Conservation (phyloP, 805 yeast genomes). For the Hanseniaspora vineae region DNA sequence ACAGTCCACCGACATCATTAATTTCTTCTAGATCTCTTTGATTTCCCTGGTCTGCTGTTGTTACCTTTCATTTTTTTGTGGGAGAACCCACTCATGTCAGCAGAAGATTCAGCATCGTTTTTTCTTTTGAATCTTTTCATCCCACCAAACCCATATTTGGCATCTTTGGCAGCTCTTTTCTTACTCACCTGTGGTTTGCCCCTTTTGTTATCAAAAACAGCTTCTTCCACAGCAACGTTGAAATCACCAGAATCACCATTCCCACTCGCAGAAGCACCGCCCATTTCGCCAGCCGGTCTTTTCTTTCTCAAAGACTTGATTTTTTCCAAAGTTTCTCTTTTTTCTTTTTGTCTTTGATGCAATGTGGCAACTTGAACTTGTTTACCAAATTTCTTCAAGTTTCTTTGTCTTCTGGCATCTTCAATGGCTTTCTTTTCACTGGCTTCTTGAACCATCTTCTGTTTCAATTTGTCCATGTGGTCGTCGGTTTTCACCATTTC, state of each 20-base stretch:
- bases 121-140: conserved; percentile 58
- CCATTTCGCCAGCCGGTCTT: conserved; percentile 64
- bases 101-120: conserved; percentile 61
- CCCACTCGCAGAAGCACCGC: conserved; percentile 18
- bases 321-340: conserved; percentile 79
- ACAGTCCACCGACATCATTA: too few relatives aligned
- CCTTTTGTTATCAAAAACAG: conserved; percentile 32
- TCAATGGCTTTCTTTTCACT: conserved; percentile 79
- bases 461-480: conserved; percentile 90
- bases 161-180: conserved; percentile 57
- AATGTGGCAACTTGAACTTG: conserved; percentile 90
- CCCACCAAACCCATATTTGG: conserved; percentile 70
- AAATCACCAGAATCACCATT: conserved; percentile 44
- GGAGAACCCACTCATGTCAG: conserved; percentile 43
- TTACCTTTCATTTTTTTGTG: conserved; percentile 37
- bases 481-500: conserved; percentile 97
- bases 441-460: conserved; percentile 66
- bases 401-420: conserved; percentile 89
- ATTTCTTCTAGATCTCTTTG: conserved; percentile 30
- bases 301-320: conserved; percentile 84
- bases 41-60: conserved; percentile 38
- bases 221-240: conserved; percentile 85
- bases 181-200: conserved; percentile 33
- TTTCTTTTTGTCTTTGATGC: conserved; percentile 87
- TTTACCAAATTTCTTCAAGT: conserved; percentile 92